phyloP scores from a whole-genome alignment of 441 rosid genomes.

The Aleurites moluccanus region DNA sequence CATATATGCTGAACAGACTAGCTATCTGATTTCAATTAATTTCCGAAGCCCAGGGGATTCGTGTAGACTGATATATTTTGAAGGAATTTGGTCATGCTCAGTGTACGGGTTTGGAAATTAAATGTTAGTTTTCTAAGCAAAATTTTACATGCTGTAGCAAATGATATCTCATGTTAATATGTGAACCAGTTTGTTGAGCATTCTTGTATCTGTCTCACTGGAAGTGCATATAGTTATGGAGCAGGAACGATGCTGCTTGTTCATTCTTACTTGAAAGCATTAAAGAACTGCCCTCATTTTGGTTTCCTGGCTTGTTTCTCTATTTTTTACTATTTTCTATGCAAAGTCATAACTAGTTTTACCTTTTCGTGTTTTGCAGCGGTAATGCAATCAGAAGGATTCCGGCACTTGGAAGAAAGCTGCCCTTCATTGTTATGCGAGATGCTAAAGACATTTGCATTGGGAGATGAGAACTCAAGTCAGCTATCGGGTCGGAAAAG shows the following conservation, averaged over 20 bases:
- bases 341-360: slow-evolving; percentile 11
- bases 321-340: background rate
- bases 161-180: background rate
- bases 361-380: slow-evolving; percentile 44
- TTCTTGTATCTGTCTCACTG: background rate
- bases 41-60: background rate
- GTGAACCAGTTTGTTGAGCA: no score
- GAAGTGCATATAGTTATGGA: background rate
- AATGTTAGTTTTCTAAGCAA: background rate
- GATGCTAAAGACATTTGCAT: slow-evolving; percentile 71
- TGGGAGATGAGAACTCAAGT: slow-evolving; percentile 60
- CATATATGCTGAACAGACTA: background rate
- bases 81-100: background rate
- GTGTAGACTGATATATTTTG: background rate
- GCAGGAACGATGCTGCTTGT: background rate
- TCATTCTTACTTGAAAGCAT: background rate
- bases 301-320: background rate
- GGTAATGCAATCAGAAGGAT: slow-evolving; percentile 93
- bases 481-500: slow-evolving; percentile 61
- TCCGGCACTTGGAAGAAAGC: slow-evolving; percentile 78
- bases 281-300: background rate
- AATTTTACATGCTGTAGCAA: background rate
- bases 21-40: background rate
- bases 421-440: slow-evolving; percentile 83
- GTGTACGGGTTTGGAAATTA: background rate